Evolutionary conservation across 345 rosid species (phyloP).

Genomic region (Durio zibethinus): DNA sequence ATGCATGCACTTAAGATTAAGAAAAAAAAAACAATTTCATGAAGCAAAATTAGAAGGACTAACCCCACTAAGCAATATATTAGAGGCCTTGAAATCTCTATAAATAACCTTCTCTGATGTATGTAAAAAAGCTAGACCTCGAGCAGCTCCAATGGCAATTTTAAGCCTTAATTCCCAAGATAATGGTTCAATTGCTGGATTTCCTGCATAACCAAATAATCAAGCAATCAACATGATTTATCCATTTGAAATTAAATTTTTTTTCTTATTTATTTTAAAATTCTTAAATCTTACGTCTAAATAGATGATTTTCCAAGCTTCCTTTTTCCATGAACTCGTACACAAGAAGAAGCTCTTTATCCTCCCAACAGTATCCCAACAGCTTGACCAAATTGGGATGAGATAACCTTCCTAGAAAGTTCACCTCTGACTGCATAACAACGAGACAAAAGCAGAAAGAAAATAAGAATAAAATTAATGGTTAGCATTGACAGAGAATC

Average conservation of each 20-base stretch:
- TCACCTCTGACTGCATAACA: constrained; percentile 65
- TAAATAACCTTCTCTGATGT: constrained; percentile 70
- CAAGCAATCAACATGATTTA: neutral
- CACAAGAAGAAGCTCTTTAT: constrained; percentile 65
- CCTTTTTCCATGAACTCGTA: constrained; percentile 82
- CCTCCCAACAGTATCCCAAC: constrained; percentile 82
- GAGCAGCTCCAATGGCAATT: constrained; percentile 78
- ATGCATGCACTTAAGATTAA: neutral
- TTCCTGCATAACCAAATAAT: constrained; percentile 31
- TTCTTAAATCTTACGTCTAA: constrained; percentile 51
- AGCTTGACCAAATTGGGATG: constrained; percentile 80
- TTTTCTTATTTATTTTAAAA: neutral
- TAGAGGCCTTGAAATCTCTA: constrained; percentile 83
- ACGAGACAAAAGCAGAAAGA: no score
- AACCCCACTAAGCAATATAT: constrained; percentile 75
- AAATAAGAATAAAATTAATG: neutral
- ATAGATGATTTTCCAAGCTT: constrained; percentile 78
- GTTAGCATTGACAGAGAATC: neutral
- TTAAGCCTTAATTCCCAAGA: constrained; percentile 81
- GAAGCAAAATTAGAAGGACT: constrained; percentile 17
- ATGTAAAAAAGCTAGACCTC: constrained; percentile 74
- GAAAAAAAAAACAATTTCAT: neutral
- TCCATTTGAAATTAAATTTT: neutral
- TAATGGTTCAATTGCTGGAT: constrained; percentile 50
- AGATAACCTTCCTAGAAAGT: constrained; percentile 72